A percentile compares a stretch with the other conserved stretches of the same genome.
These are phyloP conservation scores for Fusarium phyllophilum DNA, from an alignment of 2,329 filamentous ascomycete species.

Conservation along the genomic window DNA sequence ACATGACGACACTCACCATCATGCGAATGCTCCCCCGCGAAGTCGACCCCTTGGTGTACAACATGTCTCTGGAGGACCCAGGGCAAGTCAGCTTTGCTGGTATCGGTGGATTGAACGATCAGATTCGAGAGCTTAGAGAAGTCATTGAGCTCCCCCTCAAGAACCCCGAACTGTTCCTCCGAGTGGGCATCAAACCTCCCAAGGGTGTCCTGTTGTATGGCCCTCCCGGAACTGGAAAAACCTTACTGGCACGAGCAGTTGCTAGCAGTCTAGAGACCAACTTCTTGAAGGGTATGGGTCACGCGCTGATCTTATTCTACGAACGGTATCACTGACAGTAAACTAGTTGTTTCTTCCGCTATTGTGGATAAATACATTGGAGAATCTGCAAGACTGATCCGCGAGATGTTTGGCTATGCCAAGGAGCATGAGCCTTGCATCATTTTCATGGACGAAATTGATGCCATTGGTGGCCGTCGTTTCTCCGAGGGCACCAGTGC, in stretches of 20 bases:
- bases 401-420: constrained; percentile 99
- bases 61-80: constrained; percentile 99
- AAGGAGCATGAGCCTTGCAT: constrained; percentile 99
- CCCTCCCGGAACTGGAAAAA: constrained; percentile 97
- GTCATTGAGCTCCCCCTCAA: constrained; percentile 98
- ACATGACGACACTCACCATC: constrained; percentile 99
- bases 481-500: constrained; percentile 98
- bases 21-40: constrained; percentile 99
- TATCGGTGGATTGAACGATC: constrained; percentile 97
- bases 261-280: constrained; percentile 98
- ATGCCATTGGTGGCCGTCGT: constrained; percentile 94
- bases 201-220: constrained; percentile 98
- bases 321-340: constrained; percentile 31
- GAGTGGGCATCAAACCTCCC: constrained; percentile 98
- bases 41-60: constrained; percentile 98
- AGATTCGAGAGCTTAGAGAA: constrained; percentile 96
- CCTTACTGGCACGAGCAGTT: constrained; percentile 90
- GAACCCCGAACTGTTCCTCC: constrained; percentile 96
- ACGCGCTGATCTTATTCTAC: not conserved
- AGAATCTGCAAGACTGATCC: constrained; percentile 94
- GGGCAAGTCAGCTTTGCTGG: constrained; percentile 98
- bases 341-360: constrained; percentile 90
- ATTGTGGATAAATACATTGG: constrained; percentile 99
- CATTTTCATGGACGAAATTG: constrained; percentile 99
- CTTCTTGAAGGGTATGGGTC: constrained; percentile 85